Evolutionary conservation across 805 yeast genomes (phyloP).

Genomic region (Saccharomyces kudriavzevii): DNA sequence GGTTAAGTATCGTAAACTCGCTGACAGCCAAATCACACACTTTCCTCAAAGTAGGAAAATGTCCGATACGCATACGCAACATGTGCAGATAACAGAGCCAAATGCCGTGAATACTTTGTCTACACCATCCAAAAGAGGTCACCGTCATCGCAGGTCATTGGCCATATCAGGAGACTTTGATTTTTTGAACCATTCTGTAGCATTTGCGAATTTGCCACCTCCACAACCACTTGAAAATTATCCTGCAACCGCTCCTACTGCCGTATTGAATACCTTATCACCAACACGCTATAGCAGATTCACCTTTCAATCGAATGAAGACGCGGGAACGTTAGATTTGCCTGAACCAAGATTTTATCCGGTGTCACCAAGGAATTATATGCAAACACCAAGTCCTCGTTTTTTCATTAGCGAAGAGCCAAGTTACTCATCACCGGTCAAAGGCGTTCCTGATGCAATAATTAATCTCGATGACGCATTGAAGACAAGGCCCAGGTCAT

Average conservation of each 20-base stretch:
- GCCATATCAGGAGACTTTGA: constrained; percentile 87
- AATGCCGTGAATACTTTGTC: constrained; percentile 7
- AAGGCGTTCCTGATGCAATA: constrained; percentile 43
- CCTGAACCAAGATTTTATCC: neutral
- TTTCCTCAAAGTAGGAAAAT: neutral
- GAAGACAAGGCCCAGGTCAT: constrained; percentile 30
- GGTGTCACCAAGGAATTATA: neutral
- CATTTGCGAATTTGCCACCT: constrained; percentile 4
- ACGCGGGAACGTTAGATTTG: neutral
- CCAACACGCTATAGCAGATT: constrained; percentile 19
- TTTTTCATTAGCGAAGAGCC: constrained; percentile 30
- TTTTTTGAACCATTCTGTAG: constrained; percentile 26
- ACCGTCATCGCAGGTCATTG: constrained; percentile 77
- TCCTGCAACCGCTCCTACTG: constrained; percentile 5
- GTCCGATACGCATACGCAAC: constrained; percentile 8
- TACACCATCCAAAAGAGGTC: constrained; percentile 42
- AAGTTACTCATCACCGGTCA: constrained; percentile 22
- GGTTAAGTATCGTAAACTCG: neutral
- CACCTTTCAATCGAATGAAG: neutral
- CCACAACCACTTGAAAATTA: constrained; percentile 7
- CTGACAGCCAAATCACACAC: constrained; percentile 1
- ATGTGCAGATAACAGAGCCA: constrained; percentile 9
- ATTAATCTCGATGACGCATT: constrained; percentile 51
- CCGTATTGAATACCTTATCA: constrained; percentile 14
- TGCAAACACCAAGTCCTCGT: constrained; percentile 19